These are phyloP conservation scores for Chalciporus chontae DNA, from an alignment of 768 basidiomycete genomes.

Conservation along the genomic window DNA sequence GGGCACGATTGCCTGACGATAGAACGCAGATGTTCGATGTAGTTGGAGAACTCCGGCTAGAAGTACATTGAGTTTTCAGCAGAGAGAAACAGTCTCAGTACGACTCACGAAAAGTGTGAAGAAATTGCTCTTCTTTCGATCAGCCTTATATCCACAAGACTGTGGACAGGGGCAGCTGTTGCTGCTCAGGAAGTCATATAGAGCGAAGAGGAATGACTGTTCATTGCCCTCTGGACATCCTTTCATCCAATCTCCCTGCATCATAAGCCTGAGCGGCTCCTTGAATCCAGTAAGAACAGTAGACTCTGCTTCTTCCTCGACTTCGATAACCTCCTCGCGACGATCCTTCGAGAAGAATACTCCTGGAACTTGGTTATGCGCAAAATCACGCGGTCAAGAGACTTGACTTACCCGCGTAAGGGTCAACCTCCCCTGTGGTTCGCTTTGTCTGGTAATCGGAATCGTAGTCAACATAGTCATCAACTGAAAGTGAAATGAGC, in stretches of 20 bases:
- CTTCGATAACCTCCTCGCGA: slow-evolving; percentile 87
- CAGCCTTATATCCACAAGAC: slow-evolving; percentile 61
- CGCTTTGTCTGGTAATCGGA: slow-evolving; percentile 63
- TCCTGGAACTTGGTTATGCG: slow-evolving; percentile 40
- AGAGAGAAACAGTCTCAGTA: not conserved
- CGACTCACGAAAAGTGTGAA: slow-evolving; percentile 75
- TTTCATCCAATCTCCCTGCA: slow-evolving; percentile 95
- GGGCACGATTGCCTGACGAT: slow-evolving; percentile 61
- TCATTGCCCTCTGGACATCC: slow-evolving; percentile 94
- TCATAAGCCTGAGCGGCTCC: slow-evolving; percentile 63
- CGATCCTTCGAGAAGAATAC: slow-evolving; percentile 96
- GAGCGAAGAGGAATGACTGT: slow-evolving; percentile 81
- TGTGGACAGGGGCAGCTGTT: slow-evolving; percentile 69
- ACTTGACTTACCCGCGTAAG: slow-evolving; percentile 68
- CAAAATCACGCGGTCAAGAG: not conserved
- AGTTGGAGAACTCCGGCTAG: slow-evolving; percentile 70
- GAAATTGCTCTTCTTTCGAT: slow-evolving; percentile 72
- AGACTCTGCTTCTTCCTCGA: slow-evolving; percentile 73
- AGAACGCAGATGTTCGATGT: slow-evolving; percentile 58
- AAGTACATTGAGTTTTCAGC: slow-evolving; percentile 9
- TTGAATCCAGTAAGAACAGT: slow-evolving; percentile 39
- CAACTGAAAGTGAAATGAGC: slow-evolving; percentile 33
- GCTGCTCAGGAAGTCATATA: slow-evolving; percentile 71
- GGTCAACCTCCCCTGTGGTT: slow-evolving; percentile 65
- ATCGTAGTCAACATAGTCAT: slow-evolving; percentile 76